These are phyloP conservation scores for Keqinozyma sinolaborantium DNA, from an alignment of 1,139 yeast species.

Conservation along the genomic window DNA sequence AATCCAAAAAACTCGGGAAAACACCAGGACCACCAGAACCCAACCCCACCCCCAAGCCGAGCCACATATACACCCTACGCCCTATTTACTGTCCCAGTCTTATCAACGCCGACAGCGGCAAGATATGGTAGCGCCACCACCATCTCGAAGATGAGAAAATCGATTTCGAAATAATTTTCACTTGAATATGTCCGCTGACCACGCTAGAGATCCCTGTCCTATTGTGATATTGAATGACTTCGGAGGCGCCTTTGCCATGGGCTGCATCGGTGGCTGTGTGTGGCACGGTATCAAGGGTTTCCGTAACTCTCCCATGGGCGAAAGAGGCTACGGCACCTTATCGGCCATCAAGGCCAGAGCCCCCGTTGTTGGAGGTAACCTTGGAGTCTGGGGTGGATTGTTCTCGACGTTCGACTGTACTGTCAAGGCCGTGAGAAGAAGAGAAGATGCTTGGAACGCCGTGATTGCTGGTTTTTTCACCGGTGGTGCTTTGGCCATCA, in stretches of 20 bases:
- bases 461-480: conserved; percentile 97
- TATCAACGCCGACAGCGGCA: background rate
- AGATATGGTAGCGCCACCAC: conserved; percentile 1
- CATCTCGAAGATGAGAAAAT: conserved; percentile 4
- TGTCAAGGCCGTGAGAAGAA: conserved; percentile 90
- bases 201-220: conserved; percentile 99
- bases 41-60: too few species aligned
- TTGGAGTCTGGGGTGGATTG: conserved; percentile 99
- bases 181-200: conserved; percentile 81
- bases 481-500: conserved; percentile 95
- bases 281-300: conserved; percentile 99
- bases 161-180: conserved; percentile 1
- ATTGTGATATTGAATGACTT: conserved; percentile 92
- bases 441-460: conserved; percentile 99
- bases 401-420: conserved; percentile 95
- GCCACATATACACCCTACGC: too few species aligned
- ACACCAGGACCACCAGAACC: too few species aligned
- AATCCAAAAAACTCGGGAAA: too few species aligned
- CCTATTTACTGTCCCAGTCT: background rate
- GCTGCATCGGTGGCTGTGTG: conserved; percentile 94
- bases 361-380: conserved; percentile 98
- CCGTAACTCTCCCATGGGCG: conserved; percentile 96
- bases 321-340: conserved; percentile 84
- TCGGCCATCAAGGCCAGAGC: conserved; percentile 94
- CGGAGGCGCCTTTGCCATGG: conserved; percentile 99